A percentile compares a stretch with the other conserved stretches of the same genome.
phyloP scores from a whole-genome alignment of 345 rosid genomes.

The Citrus maxima region DNA sequence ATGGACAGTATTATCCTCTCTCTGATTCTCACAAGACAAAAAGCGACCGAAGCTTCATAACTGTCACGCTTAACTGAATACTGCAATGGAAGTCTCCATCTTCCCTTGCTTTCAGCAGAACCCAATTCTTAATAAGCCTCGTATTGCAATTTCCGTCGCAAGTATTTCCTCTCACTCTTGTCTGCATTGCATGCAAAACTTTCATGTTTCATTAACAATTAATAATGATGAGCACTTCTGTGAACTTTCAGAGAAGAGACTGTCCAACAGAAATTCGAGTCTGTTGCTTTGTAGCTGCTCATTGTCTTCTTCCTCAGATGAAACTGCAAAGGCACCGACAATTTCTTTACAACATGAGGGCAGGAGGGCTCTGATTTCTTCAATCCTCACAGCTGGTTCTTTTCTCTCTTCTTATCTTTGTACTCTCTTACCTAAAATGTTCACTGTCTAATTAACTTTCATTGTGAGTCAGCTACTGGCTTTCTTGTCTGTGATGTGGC shows the following conservation, averaged over 20 bases:
- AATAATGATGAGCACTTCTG: background rate
- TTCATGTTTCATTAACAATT: background rate
- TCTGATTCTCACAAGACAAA: background rate
- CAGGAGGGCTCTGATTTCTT: slow-evolving; percentile 63
- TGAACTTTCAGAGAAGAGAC: slow-evolving; percentile 39
- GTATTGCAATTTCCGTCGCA: slow-evolving; percentile 13
- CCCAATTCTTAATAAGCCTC: slow-evolving; percentile 27
- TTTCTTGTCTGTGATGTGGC: slow-evolving; percentile 44
- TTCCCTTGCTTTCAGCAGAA: slow-evolving; percentile 33
- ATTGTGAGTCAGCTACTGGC: slow-evolving; percentile 48
- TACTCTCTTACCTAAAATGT: background rate
- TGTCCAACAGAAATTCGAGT: slow-evolving; percentile 10
- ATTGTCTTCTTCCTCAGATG: slow-evolving; percentile 38
- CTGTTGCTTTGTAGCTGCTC: slow-evolving; percentile 40
- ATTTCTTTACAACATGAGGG: slow-evolving; percentile 30
- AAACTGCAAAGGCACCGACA: slow-evolving; percentile 19
- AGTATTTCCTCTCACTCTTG: slow-evolving; percentile 12
- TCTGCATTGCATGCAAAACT: background rate
- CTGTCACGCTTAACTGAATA: slow-evolving; percentile 11
- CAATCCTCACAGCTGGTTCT: slow-evolving; percentile 55
- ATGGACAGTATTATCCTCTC: slow-evolving; percentile 22
- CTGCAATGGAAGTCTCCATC: slow-evolving; percentile 44
- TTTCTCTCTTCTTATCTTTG: background rate
- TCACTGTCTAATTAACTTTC: slow-evolving; percentile 6
- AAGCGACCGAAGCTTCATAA: background rate